phyloP scores from a whole-genome alignment of 768 basidiomycete genomes.

The Plicaturopsis crispa region DNA sequence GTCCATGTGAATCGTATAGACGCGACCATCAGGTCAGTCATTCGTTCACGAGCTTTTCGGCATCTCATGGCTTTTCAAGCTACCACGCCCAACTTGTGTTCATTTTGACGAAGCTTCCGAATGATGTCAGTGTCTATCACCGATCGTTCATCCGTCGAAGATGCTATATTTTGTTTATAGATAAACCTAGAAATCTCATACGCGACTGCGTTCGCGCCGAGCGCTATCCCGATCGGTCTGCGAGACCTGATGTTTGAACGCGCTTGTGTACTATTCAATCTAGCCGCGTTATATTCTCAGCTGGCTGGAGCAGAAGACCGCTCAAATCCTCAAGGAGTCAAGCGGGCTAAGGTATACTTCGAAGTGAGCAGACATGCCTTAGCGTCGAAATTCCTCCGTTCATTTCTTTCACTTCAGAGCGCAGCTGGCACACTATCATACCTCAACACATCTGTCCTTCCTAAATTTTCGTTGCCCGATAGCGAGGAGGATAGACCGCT shows the following conservation, averaged over 20 bases:
- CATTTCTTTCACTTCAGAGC: slow-evolving; percentile 10
- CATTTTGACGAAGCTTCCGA: slow-evolving; percentile 77
- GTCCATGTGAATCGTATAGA: slow-evolving; percentile 53
- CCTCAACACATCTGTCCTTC: slow-evolving; percentile 44
- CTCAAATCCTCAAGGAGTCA: slow-evolving; percentile 71
- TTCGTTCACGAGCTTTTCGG: slow-evolving; percentile 5
- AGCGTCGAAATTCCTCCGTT: slow-evolving; percentile 2
- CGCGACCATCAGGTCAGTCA: slow-evolving; percentile 48
- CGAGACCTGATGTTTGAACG: slow-evolving; percentile 79
- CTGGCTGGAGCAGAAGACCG: slow-evolving; percentile 69
- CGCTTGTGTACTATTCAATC: slow-evolving; percentile 73
- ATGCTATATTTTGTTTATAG: slow-evolving; percentile 25
- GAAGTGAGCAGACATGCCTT: slow-evolving; percentile 39
- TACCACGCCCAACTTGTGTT: slow-evolving; percentile 90
- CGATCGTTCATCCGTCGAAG: slow-evolving; percentile 2
- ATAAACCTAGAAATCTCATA: slow-evolving; percentile 71
- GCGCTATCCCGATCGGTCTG: slow-evolving; percentile 50
- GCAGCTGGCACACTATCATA: slow-evolving; percentile 71
- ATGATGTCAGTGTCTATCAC: slow-evolving; percentile 42
- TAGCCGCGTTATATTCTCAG: slow-evolving; percentile 81
- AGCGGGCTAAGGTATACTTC: slow-evolving; percentile 62
- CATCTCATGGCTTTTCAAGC: slow-evolving; percentile 31
- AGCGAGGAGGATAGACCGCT: slow-evolving; percentile 47
- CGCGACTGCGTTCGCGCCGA: slow-evolving; percentile 58
- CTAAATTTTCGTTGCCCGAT: slow-evolving; percentile 38